Evolutionary conservation across 2,329 filamentous ascomycete species (phyloP).

Genomic region (Rhynchosporium secalis): DNA sequence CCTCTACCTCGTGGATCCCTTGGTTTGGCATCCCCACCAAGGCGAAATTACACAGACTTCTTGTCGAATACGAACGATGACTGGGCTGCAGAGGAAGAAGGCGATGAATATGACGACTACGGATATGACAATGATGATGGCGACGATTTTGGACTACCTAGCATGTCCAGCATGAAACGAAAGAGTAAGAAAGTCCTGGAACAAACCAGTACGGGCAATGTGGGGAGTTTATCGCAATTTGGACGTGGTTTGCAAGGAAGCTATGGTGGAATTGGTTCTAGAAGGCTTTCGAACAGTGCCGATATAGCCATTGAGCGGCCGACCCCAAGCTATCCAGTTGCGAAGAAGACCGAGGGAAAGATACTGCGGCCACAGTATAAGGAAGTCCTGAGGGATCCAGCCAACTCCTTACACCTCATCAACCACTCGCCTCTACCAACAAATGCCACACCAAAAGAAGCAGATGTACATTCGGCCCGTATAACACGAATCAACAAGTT

Average conservation of each 20-base stretch:
- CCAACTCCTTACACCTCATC: conserved; percentile 92
- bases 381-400: conserved; percentile 85
- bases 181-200: conserved; percentile 52
- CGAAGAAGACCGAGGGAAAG: conserved; percentile 90
- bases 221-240: conserved; percentile 36
- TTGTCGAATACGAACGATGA: conserved; percentile 79
- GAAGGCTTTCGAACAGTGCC: conserved; percentile 78
- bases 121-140: conserved; percentile 82
- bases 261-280: conserved; percentile 42
- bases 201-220: conserved; percentile 23
- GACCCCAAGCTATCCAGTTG: conserved; percentile 77
- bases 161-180: conserved; percentile 85
- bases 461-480: conserved; percentile 81
- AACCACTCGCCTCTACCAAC: conserved; percentile 75
- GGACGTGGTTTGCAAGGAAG: conserved; percentile 44
- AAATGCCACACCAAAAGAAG: conserved; percentile 77
- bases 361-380: conserved; percentile 97
- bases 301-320: conserved; percentile 93
- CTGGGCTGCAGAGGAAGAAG: conserved; percentile 73
- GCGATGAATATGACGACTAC: conserved; percentile 69
- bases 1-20: conserved; percentile 53
- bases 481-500: conserved; percentile 98
- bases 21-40: conserved; percentile 60
- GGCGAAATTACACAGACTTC: conserved; percentile 77
- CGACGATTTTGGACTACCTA: conserved; percentile 93